Evolutionary conservation across 2,329 filamentous ascomycete species (phyloP), one percentile per base, ranked within the genome.

Genomic region (Pseudofabraea citricarpa): DNA sequence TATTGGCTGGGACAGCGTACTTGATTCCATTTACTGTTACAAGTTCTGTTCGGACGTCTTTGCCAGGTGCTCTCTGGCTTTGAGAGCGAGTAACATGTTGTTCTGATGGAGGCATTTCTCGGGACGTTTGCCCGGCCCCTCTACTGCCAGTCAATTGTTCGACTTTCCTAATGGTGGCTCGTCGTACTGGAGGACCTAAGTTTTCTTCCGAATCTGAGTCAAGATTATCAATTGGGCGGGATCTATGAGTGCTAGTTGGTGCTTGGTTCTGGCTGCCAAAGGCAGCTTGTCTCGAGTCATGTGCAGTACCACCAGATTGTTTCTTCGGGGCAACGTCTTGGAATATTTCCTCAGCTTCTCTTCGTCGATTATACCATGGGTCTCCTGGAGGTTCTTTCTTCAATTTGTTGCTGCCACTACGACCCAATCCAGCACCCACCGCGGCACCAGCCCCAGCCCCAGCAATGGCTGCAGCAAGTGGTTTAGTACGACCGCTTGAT

Each of bases 401-500:
- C 26, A 80, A 62, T 55, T 77, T 81, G 51, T 79, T 79, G 53
- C 76, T 81, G n/a, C 66, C 71, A 43, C 63, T 74, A 39, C 74
- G 69, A 13, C 62, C 59, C 31, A 67, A 52, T 16, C 73, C 70
- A 38, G 68, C 68, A 16, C 32, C 40, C 10, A 41, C 44, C 5
- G 38, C 22, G 13, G 27, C 43, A 16, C 46, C 46, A 29, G 40
- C 49, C 20, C 36, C 44, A 16, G 41, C 40, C n/a, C 31, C 51
- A 22, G 41, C 47, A 35, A 40, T 45, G 9, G 32, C 50, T 9
- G 44, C 46, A 23, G 47, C 47, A 9, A 46, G 45, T 47, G 56
- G 55, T 41, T 76, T 72, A 50, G 82, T 78, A n/a, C 77, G 74
- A 60, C 79, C 78, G 60, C 78, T 83, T 31, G 79, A 56, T 40